phyloP scores from a whole-genome alignment of 1,284 basidiomycete species.

The Rhodotorula sp. region DNA sequence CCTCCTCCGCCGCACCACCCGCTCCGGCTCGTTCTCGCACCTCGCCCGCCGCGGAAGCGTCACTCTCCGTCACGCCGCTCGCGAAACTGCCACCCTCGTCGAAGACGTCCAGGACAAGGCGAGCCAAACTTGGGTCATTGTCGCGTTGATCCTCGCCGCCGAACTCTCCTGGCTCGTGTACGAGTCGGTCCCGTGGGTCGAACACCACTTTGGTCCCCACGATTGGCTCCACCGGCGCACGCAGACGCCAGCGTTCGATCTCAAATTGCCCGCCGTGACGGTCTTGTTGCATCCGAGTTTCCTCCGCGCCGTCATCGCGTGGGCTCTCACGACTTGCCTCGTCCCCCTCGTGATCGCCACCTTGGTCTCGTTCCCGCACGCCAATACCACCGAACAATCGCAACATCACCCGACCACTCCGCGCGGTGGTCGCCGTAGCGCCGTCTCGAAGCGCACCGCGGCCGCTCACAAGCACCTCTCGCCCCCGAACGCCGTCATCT shows the following conservation, averaged over 20 bases:
- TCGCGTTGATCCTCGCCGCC: constrained; percentile 14
- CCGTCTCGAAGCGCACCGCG: background rate
- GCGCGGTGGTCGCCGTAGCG: background rate
- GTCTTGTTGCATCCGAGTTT: constrained; percentile 36
- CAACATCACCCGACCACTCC: background rate
- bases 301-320: constrained; percentile 22
- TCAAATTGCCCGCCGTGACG: constrained; percentile 24
- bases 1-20: background rate
- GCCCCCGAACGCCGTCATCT: constrained; percentile 31
- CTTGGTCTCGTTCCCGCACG: constrained; percentile 28
- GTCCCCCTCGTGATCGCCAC: constrained; percentile 28
- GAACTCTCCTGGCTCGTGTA: constrained; percentile 27
- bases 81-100: constrained; percentile 8
- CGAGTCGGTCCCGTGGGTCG: constrained; percentile 26
- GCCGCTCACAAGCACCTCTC: background rate
- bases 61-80: constrained; percentile 17
- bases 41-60: constrained; percentile 5
- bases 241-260: background rate
- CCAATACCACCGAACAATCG: background rate
- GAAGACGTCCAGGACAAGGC: constrained; percentile 21
- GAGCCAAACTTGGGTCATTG: constrained; percentile 26
- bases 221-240: constrained; percentile 15
- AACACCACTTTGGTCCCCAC: constrained; percentile 29
- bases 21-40: constrained; percentile 1
- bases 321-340: constrained; percentile 18